phyloP scores from a whole-genome alignment of 345 rosid genomes.

The Salix arbutifolia region DNA sequence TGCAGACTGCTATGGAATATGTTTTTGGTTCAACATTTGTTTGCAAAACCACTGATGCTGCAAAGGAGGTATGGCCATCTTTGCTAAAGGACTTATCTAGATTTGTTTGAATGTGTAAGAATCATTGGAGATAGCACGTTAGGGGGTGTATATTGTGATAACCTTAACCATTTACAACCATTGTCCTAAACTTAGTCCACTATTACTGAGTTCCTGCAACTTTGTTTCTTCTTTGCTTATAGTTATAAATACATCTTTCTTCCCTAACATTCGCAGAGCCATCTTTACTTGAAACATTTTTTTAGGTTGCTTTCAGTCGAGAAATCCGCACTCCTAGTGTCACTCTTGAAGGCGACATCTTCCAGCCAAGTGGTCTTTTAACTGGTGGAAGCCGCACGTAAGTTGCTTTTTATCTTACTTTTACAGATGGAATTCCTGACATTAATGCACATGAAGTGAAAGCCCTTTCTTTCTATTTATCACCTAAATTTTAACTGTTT shows the following conservation, averaged over 20 bases:
- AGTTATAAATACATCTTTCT: neutral
- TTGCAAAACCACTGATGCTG: conserved; percentile 79
- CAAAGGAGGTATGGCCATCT: conserved; percentile 63
- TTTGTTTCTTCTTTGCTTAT: neutral
- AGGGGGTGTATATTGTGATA: neutral
- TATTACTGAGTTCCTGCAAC: neutral
- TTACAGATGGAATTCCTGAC: neutral
- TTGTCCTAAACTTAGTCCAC: neutral
- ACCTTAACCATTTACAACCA: neutral
- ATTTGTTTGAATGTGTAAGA: neutral
- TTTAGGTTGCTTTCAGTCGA: conserved; percentile 75
- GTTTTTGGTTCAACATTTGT: conserved; percentile 94
- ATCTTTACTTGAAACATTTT: conserved; percentile 3
- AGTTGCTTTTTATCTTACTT: conserved; percentile 9
- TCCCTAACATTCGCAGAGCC: neutral
- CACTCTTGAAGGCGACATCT: conserved; percentile 92
- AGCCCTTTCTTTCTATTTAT: neutral
- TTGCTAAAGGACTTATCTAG: neutral
- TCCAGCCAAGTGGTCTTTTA: conserved; percentile 93
- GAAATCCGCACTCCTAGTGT: conserved; percentile 74
- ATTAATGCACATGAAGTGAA: neutral
- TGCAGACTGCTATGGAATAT: conserved; percentile 92
- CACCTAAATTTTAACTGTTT: neutral
- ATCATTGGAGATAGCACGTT: neutral
- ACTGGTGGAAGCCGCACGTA: conserved; percentile 98